Base-by-base conservation (phyloP, 768 basidiomycete genomes). In the Boletus rex-veris region DNA sequence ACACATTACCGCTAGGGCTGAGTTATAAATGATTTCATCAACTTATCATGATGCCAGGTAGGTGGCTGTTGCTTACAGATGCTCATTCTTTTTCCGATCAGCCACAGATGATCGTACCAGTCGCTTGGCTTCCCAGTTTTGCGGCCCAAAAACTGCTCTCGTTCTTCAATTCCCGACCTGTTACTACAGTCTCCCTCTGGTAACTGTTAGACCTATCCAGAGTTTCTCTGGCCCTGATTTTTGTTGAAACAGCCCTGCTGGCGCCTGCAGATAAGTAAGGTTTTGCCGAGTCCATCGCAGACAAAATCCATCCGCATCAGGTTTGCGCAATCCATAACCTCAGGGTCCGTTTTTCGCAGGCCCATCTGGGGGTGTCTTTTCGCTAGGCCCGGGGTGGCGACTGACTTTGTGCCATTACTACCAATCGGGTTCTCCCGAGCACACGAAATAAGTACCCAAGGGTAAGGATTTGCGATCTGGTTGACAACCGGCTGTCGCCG, bases 401-500 rank as follows among this genome's bases (percentile, higher is more conserved):
- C 47, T 3, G 37, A 45, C 19, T 24, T 35, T 19, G 12, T 40
- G 26, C 26, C 15, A 21, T 36, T 18, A 28, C 28, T 18, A 28
- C 28, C 28, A 28, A 28, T 28, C 28, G 28, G 28, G 28, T 28
- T 28, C 7, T 8, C 28, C 28, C 28, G 28, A 28, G 28, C 8
- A 30, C 16, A 39, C 55, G 24, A 15, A n/a, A n/a, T n/a, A 19
- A 33, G 36, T 33, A 38, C 33, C 42, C 40, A 33, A 41, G 36
- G 36, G 24, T 28, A 33, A 7, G 26, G 41, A 48, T 44, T 43
- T 49, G 37, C 44, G 33, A 42, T 40, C 39, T 40, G 36, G 38
- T 55, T 54, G 53, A 44, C 50, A 39, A 49, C 61, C 48, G 26
- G 31, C 47, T 28, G 38, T 42, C 18, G 31, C 50, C 48, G 40